Conservation (phyloP, 2,329 filamentous ascomycete genomes). For the Epichloe scottii region DNA sequence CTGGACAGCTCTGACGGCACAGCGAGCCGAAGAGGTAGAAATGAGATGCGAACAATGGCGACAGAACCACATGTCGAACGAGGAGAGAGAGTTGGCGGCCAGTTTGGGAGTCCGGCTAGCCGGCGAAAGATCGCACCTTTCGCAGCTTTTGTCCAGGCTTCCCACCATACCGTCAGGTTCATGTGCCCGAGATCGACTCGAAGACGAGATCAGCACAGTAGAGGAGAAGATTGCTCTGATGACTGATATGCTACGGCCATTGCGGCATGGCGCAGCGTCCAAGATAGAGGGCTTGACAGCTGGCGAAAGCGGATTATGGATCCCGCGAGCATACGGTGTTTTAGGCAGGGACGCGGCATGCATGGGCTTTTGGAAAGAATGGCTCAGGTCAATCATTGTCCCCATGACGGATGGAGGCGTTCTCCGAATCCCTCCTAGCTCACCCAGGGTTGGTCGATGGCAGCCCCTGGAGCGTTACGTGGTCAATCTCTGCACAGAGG, state of each 20-base stretch:
- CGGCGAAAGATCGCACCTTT: slow-evolving; percentile 77
- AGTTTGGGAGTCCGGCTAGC: slow-evolving; percentile 84
- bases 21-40: slow-evolving; percentile 74
- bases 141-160: slow-evolving; percentile 71
- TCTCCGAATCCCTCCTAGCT: slow-evolving; percentile 72
- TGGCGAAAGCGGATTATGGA: slow-evolving; percentile 92
- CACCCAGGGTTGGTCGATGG: slow-evolving; percentile 85
- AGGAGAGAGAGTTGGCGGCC: slow-evolving; percentile 82
- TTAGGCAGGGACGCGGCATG: slow-evolving; percentile 72
- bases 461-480: slow-evolving; percentile 94
- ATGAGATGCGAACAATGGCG: slow-evolving; percentile 73
- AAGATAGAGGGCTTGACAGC: slow-evolving; percentile 96
- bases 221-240: slow-evolving; percentile 96
- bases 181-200: slow-evolving; percentile 65
- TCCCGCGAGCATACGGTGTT: slow-evolving; percentile 84
- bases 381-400: slow-evolving; percentile 85
- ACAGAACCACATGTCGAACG: slow-evolving; percentile 76
- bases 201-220: slow-evolving; percentile 88
- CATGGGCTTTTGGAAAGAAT: slow-evolving; percentile 96
- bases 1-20: slow-evolving; percentile 76
- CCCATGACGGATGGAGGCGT: slow-evolving; percentile 88
- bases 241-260: slow-evolving; percentile 86
- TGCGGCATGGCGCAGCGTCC: slow-evolving; percentile 86
- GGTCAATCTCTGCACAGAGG: slow-evolving; percentile 91
- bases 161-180: slow-evolving; percentile 73